Base-by-base conservation (phyloP, 2,329 filamentous ascomycete species). In the Tolypocladium sp. region DNA sequence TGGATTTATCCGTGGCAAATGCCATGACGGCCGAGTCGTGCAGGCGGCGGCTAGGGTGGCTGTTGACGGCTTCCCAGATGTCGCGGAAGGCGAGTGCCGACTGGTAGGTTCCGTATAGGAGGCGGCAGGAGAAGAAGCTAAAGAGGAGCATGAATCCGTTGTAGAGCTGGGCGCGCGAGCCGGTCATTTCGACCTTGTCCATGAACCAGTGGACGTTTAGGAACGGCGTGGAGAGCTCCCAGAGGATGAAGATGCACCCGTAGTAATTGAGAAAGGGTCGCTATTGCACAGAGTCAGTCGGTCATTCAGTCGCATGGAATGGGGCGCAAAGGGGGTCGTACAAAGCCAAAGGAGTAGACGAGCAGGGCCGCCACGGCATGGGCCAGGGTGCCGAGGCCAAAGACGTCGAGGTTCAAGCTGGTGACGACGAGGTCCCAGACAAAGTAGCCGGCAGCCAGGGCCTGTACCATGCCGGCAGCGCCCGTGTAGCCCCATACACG, bases 191-290 rank as follows among this genome's bases (percentile, higher is more conserved):
- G 60, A 93, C 77, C 77, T 95, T 95, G 75, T 95, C 91, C 74
- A 89, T 90, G 77, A 94, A 94, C 91, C 91, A 95, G 78, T 95
- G 91, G 70, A 93, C 83, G 71, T 95, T 95, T 60, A 94, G 81
- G 73, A 94, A 92, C 9, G 90, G 90, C 5, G 88, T 89, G 33
- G 89, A 92, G 44, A 95, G 82, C 73, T 95, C 91, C 83, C 92
- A 95, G 60, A 94, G 86, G 67, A 95, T 90, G 73, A 95, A 95
- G 61, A 85, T 84, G 59, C 83, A 82, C 59, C 83, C 88, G 73
- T 94, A 95, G 77, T 87, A 92, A 77, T 93, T 92, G 64, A 92
- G 81, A 68, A 93, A 92, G 2, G 91, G 91, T 61, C 89, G 82
- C 90, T 94, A 69, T 37, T 5, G 20, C 35, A 59, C 41, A 53